Conservation (phyloP, 306 rosid genomes). For the peach (Prunus persica) region Prunus_persica_NCBIv2 NC_034010.1:27017001-27017500, state of each 20-base stretch:
- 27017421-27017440: slow-evolving; percentile 54
- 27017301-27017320: slow-evolving; percentile 54
- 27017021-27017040: no score
- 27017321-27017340: slow-evolving; percentile 45
- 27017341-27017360: slow-evolving; percentile 48
- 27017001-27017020: no score
- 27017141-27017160: no score
- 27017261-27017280: slow-evolving; percentile 35
- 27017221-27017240: neutral
- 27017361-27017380: slow-evolving; percentile 19
- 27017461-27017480: slow-evolving; percentile 37
- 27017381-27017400: slow-evolving; percentile 41
- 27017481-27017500: slow-evolving; percentile 46
- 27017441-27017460: slow-evolving; percentile 56
- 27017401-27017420: slow-evolving; percentile 26
- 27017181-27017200: no score
- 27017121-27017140: no score
- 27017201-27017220: neutral
- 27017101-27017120: no score
- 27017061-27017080: no score
- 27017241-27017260: neutral
- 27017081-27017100: no score
- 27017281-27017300: slow-evolving; percentile 57
- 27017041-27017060: no score
- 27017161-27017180: no score